Percentiles rank a stretch among this genome's conserved stretches.
Evolutionary conservation across 352 stramenopile genomes (phyloP).

Genomic region (Globisporangium ultimum): DNA sequence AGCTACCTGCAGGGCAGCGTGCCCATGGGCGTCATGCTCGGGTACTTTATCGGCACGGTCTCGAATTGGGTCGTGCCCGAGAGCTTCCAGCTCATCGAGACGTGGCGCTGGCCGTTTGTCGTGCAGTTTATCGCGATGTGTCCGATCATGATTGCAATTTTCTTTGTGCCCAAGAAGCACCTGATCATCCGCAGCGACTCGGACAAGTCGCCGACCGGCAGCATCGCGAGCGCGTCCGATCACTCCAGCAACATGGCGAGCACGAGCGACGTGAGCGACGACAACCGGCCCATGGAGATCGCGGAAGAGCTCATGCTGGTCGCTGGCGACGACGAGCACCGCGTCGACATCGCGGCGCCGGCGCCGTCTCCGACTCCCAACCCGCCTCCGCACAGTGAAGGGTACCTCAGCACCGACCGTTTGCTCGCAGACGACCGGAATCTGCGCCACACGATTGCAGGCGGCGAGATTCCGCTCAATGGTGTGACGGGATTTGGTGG

Average conservation of each 20-base stretch:
- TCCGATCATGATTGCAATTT: constrained; percentile 73
- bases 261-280: constrained; percentile 28
- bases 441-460: constrained; percentile 26
- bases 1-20: constrained; percentile 82
- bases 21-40: constrained; percentile 83
- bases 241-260: constrained; percentile 31
- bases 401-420: not conserved
- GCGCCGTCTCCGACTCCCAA: not conserved
- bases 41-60: constrained; percentile 79
- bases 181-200: constrained; percentile 63
- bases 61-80: constrained; percentile 79
- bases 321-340: not conserved
- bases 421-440: constrained; percentile 5
- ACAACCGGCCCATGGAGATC: constrained; percentile 39
- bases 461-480: constrained; percentile 12
- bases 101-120: constrained; percentile 83
- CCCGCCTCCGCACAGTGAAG: constrained; percentile 10
- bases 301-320: constrained; percentile 17
- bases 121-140: constrained; percentile 75
- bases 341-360: no score
- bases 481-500: constrained; percentile 21
- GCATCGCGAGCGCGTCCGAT: constrained; percentile 36
- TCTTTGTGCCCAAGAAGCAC: constrained; percentile 80
- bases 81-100: constrained; percentile 59
- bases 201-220: constrained; percentile 39